Percentiles rank a stretch among this genome's conserved stretches.
phyloP scores from a whole-genome alignment of 345 rosid species.

The Rhizophora mangle region DNA sequence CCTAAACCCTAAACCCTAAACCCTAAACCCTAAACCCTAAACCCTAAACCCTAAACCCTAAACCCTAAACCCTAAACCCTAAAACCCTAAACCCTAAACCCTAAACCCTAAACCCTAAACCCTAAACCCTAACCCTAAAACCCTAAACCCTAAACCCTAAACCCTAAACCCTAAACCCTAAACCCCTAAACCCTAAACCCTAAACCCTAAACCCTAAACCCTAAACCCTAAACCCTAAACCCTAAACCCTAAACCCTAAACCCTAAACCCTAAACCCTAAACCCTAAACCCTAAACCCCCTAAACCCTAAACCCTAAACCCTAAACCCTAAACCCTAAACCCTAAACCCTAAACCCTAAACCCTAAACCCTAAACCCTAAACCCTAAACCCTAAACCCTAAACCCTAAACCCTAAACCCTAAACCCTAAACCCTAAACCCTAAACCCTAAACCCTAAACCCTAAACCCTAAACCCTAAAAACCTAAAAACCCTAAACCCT shows the following conservation, averaged over 20 bases:
- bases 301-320: slow-evolving; percentile 11
- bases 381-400: too few relatives aligned
- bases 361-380: slow-evolving; percentile 14
- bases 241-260: background rate
- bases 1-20: too few relatives aligned
- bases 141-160: slow-evolving; percentile 10
- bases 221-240: slow-evolving; percentile 16
- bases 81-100: too few relatives aligned
- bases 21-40: too few relatives aligned
- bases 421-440: too few relatives aligned
- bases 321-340: slow-evolving; percentile 8
- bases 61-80: too few relatives aligned
- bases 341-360: slow-evolving; percentile 4
- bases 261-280: background rate
- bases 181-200: slow-evolving; percentile 23
- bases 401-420: too few relatives aligned
- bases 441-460: too few relatives aligned
- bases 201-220: slow-evolving; percentile 12
- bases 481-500: background rate
- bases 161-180: slow-evolving; percentile 21
- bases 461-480: slow-evolving; percentile 17
- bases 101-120: slow-evolving; percentile 9
- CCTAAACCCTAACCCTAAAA: too few relatives aligned
- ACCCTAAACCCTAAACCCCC: slow-evolving; percentile 15
- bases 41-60: too few relatives aligned